Base-by-base conservation (phyloP, 768 basidiomycete genomes). In the Agrocybe praecox region DNA sequence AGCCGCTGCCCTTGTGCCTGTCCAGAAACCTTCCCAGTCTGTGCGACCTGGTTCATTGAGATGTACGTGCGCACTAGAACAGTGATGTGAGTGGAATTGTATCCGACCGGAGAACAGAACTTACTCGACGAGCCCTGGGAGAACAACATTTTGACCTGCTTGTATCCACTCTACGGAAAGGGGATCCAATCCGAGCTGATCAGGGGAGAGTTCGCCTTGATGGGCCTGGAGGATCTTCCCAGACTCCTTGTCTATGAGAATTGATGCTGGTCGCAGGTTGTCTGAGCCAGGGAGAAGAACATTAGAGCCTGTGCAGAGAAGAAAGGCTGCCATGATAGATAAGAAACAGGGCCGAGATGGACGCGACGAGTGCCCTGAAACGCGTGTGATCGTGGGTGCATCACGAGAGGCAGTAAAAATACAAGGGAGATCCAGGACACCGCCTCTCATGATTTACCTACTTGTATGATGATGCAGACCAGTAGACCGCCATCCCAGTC, bases 41-140 rank as follows among this genome's bases (percentile, higher is more conserved):
- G 92, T 93, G 22, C 95, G 85, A 12, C 95, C 95, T 8, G 94
- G 95, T 65, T 96, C 92, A 71, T 96, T 96, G 53, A 96, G 82
- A 72, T 97, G 95, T 22, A 96, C 95, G 66, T 97, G 92, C 9
- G 90, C 82, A 71, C 92, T 94, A 67, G n/a, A n/a, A n/a, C n/a
- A 12, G 22, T 24, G 45, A 44, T 49, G 56, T 57, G 45, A 57
- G 36, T 43, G 50, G 49, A 58, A 26, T 29, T 14, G 42, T 23
- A 42, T 10, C 18, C 52, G 11, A n/a, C 15, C 26, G 21, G 19
- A 45, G 43, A 36, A 17, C 40, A n/a, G 36, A 2, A 75, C 86
- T 54, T 64, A 90, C 92, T 94, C 92, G 43, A 94, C 85, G 32
- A 94, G 79, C 21, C 92, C 92, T 7, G 92, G 92, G 15, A 94